phyloP scores from a whole-genome alignment of 2,329 filamentous ascomycete genomes.

The Phaeomoniella chlamydospora region DNA sequence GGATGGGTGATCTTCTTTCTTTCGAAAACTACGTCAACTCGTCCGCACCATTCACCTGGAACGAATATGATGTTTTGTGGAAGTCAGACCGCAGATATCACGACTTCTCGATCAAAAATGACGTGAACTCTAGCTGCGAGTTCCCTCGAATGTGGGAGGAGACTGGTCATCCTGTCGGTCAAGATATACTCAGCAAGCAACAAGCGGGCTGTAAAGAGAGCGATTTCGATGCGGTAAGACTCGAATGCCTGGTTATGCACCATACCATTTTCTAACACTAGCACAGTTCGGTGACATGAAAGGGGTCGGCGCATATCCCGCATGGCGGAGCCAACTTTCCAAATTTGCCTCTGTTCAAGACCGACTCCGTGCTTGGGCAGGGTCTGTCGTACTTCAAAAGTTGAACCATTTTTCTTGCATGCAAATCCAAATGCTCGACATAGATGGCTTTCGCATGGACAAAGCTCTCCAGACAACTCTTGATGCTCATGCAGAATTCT shows the following conservation, averaged over 20 bases:
- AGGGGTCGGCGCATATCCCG: conserved; percentile 37
- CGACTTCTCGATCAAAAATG: conserved; percentile 34
- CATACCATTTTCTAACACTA: too few species aligned
- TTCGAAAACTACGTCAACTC: conserved; percentile 35
- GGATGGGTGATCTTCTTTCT: conserved; percentile 38
- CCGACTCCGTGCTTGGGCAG: conserved; percentile 40
- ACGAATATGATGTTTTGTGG: conserved; percentile 34
- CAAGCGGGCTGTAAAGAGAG: conserved; percentile 36
- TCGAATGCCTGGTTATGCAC: too few species aligned
- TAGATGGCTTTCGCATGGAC: conserved; percentile 40
- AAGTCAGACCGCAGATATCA: conserved; percentile 30
- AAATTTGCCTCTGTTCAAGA: conserved; percentile 45
- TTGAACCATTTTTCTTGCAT: conserved; percentile 41
- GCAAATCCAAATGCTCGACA: conserved; percentile 35
- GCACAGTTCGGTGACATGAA: conserved; percentile 40
- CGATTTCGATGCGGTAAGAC: conserved; percentile 31
- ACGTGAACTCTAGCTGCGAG: conserved; percentile 25
- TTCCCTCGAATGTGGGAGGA: conserved; percentile 41
- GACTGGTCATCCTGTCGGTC: conserved; percentile 25
- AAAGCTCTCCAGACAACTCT: conserved; percentile 41
- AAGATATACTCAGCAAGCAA: conserved; percentile 20
- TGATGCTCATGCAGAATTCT: conserved; percentile 34
- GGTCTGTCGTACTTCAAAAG: conserved; percentile 33
- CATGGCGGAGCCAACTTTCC: conserved; percentile 39
- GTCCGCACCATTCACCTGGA: conserved; percentile 29